Conservation (phyloP, 1,139 yeast species). For the Kurtzmaniella quercitrusa region DNA sequence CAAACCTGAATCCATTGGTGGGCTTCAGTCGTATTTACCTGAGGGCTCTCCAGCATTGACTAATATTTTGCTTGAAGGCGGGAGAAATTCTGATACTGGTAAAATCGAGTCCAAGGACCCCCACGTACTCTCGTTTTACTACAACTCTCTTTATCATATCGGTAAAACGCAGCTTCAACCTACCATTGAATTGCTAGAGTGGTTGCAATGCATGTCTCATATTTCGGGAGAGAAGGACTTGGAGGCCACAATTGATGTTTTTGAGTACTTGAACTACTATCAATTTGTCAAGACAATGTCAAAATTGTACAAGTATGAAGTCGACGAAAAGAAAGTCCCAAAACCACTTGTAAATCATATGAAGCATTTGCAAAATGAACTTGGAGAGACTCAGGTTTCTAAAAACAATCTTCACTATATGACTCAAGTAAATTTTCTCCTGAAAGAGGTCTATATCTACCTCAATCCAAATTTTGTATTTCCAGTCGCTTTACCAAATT, state of each 20-base stretch:
- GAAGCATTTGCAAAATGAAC: constrained; percentile 30
- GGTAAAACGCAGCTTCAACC: constrained; percentile 70
- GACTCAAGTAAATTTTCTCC: constrained; percentile 39
- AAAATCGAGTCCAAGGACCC: constrained; percentile 19
- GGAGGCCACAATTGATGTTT: constrained; percentile 53
- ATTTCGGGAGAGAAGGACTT: constrained; percentile 52
- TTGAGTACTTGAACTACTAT: constrained; percentile 57
- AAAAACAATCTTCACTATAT: constrained; percentile 34
- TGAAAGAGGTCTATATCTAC: constrained; percentile 40
- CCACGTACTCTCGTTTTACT: constrained; percentile 40
- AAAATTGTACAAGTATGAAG: constrained; percentile 79
- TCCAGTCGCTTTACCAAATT: constrained; percentile 54
- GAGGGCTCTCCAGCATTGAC: constrained; percentile 23
- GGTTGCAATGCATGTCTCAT: constrained; percentile 82
- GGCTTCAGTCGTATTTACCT: constrained; percentile 23
- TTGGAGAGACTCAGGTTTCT: constrained; percentile 36
- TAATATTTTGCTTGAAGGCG: constrained; percentile 17
- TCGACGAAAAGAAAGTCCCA: constrained; percentile 63
- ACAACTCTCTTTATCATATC: constrained; percentile 52
- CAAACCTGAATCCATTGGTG: constrained; percentile 35
- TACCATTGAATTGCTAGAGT: constrained; percentile 75
- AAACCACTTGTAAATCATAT: constrained; percentile 40
- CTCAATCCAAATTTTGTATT: constrained; percentile 47
- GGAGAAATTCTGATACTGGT: constrained; percentile 17
- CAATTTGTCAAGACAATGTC: constrained; percentile 65